Percentiles rank a stretch among this genome's conserved stretches.
phyloP scores from a whole-genome alignment of 495 filamentous ascomycete genomes.

The Oidiodendron maius region DNA sequence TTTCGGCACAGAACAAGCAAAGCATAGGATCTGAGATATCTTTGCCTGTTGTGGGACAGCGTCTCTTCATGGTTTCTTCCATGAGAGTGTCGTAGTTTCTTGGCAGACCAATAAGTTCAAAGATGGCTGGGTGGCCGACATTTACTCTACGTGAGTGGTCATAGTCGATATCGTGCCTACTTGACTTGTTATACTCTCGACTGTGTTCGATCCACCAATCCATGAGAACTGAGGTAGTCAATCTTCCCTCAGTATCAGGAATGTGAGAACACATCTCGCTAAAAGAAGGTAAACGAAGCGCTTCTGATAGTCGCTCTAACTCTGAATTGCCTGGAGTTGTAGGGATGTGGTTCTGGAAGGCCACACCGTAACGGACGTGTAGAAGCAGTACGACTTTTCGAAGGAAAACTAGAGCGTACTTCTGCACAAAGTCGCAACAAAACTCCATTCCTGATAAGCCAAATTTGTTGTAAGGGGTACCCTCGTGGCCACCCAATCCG shows the following conservation, averaged over 20 bases:
- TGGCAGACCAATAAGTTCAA: slow-evolving; percentile 88
- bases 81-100: slow-evolving; percentile 89
- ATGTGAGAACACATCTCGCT: slow-evolving; percentile 61
- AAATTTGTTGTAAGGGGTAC: background rate
- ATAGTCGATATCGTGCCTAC: too few species aligned
- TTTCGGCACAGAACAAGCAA: slow-evolving; percentile 91
- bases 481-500: background rate
- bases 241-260: slow-evolving; percentile 23
- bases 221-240: slow-evolving; percentile 29
- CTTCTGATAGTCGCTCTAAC: slow-evolving; percentile 71
- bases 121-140: slow-evolving; percentile 74
- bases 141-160: background rate
- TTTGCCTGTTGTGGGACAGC: slow-evolving; percentile 84
- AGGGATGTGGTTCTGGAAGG: slow-evolving; percentile 72
- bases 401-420: slow-evolving; percentile 84
- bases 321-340: slow-evolving; percentile 63
- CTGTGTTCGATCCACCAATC: slow-evolving; percentile 73
- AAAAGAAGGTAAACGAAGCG: slow-evolving; percentile 68
- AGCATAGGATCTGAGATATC: slow-evolving; percentile 84
- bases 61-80: slow-evolving; percentile 78
- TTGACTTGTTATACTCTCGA: background rate
- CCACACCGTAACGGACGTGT: slow-evolving; percentile 80
- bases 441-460: slow-evolving; percentile 3
- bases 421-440: slow-evolving; percentile 33
- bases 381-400: slow-evolving; percentile 80